Evolutionary conservation across 2,329 filamentous ascomycete species (phyloP).

Genomic region (Penicillium sclerotiorum): DNA sequence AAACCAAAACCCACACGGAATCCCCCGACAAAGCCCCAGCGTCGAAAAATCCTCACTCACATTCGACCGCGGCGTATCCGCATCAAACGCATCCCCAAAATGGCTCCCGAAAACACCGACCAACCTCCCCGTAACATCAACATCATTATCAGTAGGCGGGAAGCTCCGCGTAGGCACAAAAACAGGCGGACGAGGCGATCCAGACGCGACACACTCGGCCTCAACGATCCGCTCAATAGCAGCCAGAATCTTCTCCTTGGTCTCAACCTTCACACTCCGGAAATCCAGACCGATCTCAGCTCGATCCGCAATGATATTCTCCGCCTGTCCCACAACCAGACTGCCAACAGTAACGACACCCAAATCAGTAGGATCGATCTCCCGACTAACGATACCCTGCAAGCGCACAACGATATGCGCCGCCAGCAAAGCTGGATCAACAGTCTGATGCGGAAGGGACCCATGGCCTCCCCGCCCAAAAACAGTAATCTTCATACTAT

Average conservation of each 20-base stretch:
- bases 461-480: slow-evolving; percentile 63
- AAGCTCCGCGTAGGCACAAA: slow-evolving; percentile 54
- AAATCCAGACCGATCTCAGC: slow-evolving; percentile 61
- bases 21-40: slow-evolving; percentile 53
- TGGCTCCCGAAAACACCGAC: slow-evolving; percentile 50
- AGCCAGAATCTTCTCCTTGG: slow-evolving; percentile 51
- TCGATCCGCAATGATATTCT: slow-evolving; percentile 62
- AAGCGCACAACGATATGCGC: slow-evolving; percentile 58
- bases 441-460: slow-evolving; percentile 56
- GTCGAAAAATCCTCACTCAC: slow-evolving; percentile 62
- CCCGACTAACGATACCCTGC: slow-evolving; percentile 62
- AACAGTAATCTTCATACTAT: slow-evolving; percentile 56
- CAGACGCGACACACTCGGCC: slow-evolving; percentile 57
- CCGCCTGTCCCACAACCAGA: slow-evolving; percentile 61
- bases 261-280: slow-evolving; percentile 50
- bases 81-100: slow-evolving; percentile 47
- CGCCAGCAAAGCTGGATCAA: slow-evolving; percentile 63
- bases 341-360: slow-evolving; percentile 62
- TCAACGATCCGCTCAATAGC: slow-evolving; percentile 58
- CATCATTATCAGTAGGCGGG: slow-evolving; percentile 59
- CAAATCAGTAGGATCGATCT: slow-evolving; percentile 55
- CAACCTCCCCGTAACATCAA: slow-evolving; percentile 45
- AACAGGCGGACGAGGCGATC: slow-evolving; percentile 51
- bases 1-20: slow-evolving; percentile 59
- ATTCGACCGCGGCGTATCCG: slow-evolving; percentile 34